A percentile compares a stretch with the other conserved stretches of the same genome.
These are phyloP conservation scores for Podila clonocystis DNA, from an alignment of 192 early-diverging fungal genomes.

Conservation along the genomic window DNA sequence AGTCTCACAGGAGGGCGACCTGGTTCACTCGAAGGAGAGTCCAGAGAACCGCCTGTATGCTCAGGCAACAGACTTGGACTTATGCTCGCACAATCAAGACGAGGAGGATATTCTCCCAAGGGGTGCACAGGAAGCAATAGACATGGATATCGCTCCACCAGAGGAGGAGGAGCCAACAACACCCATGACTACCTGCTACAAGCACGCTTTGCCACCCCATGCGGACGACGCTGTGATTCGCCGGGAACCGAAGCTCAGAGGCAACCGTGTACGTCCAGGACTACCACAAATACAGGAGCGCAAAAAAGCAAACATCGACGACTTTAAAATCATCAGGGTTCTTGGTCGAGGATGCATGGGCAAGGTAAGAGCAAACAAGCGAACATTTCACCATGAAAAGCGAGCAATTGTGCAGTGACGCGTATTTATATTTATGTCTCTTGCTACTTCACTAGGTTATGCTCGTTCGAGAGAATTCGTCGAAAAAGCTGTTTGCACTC, in stretches of 20 bases:
- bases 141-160: background rate
- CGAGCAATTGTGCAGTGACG: background rate
- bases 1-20: conserved; percentile 59
- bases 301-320: conserved; percentile 52
- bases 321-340: conserved; percentile 64
- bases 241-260: conserved; percentile 15
- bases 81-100: background rate
- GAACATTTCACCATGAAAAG: conserved; percentile 6
- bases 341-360: conserved; percentile 71
- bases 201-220: background rate
- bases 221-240: background rate
- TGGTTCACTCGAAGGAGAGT: conserved; percentile 49
- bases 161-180: background rate
- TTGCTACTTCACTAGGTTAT: conserved; percentile 52
- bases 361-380: conserved; percentile 62
- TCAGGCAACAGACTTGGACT: background rate
- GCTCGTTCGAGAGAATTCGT: conserved; percentile 53
- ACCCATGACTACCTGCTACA: background rate
- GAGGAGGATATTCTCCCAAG: background rate
- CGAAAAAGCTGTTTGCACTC: conserved; percentile 59
- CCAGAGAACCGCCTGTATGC: conserved; percentile 4
- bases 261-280: conserved; percentile 14
- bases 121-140: background rate
- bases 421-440: background rate
- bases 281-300: conserved; percentile 25